A percentile compares a stretch with the other conserved stretches of the same genome.
Evolutionary conservation across 106 monocot species (phyloP).

Genomic region (Allium cepa): DNA sequence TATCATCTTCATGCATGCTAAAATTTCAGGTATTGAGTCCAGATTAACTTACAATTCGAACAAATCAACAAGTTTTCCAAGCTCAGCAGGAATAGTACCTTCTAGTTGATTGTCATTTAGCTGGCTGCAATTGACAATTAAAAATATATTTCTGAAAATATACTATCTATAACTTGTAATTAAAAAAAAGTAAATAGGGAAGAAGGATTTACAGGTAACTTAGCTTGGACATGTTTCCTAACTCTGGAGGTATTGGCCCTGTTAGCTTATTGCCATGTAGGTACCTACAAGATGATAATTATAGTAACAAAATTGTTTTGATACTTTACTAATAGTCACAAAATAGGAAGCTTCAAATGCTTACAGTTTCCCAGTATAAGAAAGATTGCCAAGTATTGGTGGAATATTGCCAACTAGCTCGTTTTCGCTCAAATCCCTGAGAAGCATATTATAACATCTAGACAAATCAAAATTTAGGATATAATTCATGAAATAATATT

Average conservation of each 20-base stretch:
- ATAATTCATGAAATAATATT: too few species aligned
- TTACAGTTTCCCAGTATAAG: slow-evolving; percentile 94
- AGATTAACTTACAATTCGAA: slow-evolving; percentile 63
- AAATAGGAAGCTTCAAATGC: slow-evolving; percentile 6
- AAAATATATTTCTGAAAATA: not conserved
- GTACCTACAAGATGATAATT: slow-evolving; percentile 33
- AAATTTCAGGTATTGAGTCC: not conserved
- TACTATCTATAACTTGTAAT: not conserved
- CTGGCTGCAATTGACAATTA: slow-evolving; percentile 29
- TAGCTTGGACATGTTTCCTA: slow-evolving; percentile 96
- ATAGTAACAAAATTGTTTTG: not conserved
- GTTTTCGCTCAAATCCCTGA: slow-evolving; percentile 96
- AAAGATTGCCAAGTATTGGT: slow-evolving; percentile 84
- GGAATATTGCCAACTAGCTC: slow-evolving; percentile 79
- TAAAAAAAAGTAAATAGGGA: not conserved
- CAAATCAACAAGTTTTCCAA: slow-evolving; percentile 81
- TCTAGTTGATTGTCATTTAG: slow-evolving; percentile 75
- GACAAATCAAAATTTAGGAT: too few species aligned
- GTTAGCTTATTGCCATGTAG: slow-evolving; percentile 93
- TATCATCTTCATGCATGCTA: not conserved
- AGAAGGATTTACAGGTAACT: slow-evolving; percentile 71
- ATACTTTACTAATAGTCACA: not conserved
- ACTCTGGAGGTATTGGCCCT: slow-evolving; percentile 83
- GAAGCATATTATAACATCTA: too few species aligned
- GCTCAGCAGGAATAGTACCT: slow-evolving; percentile 75